These are phyloP conservation scores for Picochlorum sp. DNA, from an alignment of 139 green algal species.

Conservation along the genomic window DNA sequence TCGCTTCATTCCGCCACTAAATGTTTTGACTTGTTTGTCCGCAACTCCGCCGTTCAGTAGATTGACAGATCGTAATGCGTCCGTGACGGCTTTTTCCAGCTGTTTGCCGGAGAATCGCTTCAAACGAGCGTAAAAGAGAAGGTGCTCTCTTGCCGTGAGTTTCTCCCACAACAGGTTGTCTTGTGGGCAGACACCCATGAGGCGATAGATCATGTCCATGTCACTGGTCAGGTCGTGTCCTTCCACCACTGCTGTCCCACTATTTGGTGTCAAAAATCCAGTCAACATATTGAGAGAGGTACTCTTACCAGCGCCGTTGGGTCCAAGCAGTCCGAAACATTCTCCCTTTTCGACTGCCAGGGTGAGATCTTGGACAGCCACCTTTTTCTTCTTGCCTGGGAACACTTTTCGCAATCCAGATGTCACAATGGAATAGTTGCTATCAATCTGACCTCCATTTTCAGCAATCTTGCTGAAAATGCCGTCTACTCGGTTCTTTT, in stretches of 20 bases:
- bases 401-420: conserved; percentile 67
- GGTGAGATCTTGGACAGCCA: conserved; percentile 49
- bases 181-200: conserved; percentile 90
- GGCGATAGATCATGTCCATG: conserved; percentile 53
- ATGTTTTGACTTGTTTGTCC: conserved; percentile 40
- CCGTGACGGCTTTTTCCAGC: conserved; percentile 16
- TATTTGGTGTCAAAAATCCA: conserved; percentile 32
- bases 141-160: conserved; percentile 83
- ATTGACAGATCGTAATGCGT: conserved; percentile 35
- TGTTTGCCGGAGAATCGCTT: conserved; percentile 39
- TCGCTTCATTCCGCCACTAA: conserved; percentile 83
- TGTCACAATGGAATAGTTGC: conserved; percentile 53
- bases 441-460: background rate
- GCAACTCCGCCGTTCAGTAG: conserved; percentile 23
- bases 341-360: conserved; percentile 61
- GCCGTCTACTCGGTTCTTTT: conserved; percentile 28
- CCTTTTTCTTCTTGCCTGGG: conserved; percentile 31
- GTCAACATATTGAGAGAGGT: conserved; percentile 34
- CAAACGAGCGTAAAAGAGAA: conserved; percentile 77
- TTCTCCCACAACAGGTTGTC: conserved; percentile 83
- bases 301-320: conserved; percentile 42
- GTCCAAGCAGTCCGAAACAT: conserved; percentile 77
- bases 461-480: background rate
- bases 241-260: conserved; percentile 54
- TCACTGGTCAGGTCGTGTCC: conserved; percentile 55